phyloP scores from a whole-genome alignment of 2,329 filamentous ascomycete genomes.

The Sarocladium oryzae region DNA sequence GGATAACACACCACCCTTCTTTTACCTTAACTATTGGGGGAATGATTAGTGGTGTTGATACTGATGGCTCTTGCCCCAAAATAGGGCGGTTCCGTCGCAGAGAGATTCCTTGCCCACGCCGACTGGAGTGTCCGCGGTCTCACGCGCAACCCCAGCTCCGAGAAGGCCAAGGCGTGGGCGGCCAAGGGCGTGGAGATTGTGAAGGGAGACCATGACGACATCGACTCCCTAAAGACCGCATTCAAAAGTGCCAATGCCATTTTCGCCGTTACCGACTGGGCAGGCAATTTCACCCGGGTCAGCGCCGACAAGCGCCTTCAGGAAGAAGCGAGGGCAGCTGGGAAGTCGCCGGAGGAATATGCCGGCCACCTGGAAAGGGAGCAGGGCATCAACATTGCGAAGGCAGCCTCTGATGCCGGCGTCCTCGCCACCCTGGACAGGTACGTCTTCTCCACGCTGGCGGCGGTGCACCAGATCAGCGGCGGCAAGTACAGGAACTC shows the following conservation, averaged over 20 bases:
- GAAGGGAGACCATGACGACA: slow-evolving; percentile 25
- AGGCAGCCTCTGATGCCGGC: slow-evolving; percentile 11
- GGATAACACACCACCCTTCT: background rate
- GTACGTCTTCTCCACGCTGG: slow-evolving; percentile 41
- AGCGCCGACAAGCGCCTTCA: slow-evolving; percentile 1
- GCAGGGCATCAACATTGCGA: slow-evolving; percentile 15
- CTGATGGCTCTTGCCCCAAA: background rate
- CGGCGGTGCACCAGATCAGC: slow-evolving; percentile 31
- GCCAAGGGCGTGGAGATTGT: slow-evolving; percentile 30
- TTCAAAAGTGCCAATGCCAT: slow-evolving; percentile 30
- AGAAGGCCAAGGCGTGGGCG: slow-evolving; percentile 24
- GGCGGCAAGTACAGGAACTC: slow-evolving; percentile 33
- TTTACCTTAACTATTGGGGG: no score
- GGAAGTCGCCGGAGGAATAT: slow-evolving; percentile 12
- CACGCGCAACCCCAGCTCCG: slow-evolving; percentile 34
- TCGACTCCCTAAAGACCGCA: slow-evolving; percentile 22
- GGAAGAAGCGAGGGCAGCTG: slow-evolving; percentile 7
- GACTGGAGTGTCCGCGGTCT: slow-evolving; percentile 20
- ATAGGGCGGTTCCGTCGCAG: slow-evolving; percentile 15
- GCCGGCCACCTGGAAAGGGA: slow-evolving; percentile 12
- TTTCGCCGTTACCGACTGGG: slow-evolving; percentile 29
- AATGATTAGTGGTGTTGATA: no score
- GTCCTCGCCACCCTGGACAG: slow-evolving; percentile 21
- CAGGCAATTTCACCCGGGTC: background rate
- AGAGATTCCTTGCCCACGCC: slow-evolving; percentile 10